Percentiles rank a stretch among this genome's conserved stretches.
Evolutionary conservation across 306 rosid species (phyloP).

Genomic region (Hippophae gyantsensis): DNA sequence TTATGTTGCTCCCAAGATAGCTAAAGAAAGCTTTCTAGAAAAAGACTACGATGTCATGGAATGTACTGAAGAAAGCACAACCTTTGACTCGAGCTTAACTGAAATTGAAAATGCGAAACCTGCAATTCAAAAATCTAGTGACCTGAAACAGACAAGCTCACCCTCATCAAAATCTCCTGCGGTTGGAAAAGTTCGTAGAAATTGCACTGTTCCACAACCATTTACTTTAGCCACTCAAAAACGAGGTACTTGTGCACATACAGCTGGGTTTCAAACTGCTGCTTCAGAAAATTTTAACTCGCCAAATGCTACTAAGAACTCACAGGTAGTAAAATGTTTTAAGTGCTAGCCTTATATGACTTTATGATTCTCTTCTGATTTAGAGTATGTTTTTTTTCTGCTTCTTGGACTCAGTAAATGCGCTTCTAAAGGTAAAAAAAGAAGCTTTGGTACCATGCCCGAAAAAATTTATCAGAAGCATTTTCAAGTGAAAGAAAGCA

Average conservation of each 20-base stretch:
- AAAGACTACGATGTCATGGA: conserved; percentile 59
- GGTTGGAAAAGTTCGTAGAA: conserved; percentile 30
- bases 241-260: conserved; percentile 24
- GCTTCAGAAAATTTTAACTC: conserved; percentile 34
- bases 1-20: conserved; percentile 52
- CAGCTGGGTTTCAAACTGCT: conserved; percentile 35
- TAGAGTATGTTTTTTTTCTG: neutral
- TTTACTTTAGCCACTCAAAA: conserved; percentile 42
- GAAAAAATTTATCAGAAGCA: no score
- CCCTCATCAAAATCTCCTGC: conserved; percentile 34
- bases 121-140: conserved; percentile 31
- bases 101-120: conserved; percentile 43
- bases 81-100: conserved; percentile 26
- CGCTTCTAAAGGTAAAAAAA: no score
- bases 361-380: conserved; percentile 1
- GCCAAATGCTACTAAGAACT: conserved; percentile 44
- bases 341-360: conserved; percentile 5
- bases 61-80: conserved; percentile 36
- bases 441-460: no score
- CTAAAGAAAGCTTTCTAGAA: conserved; percentile 43
- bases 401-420: neutral
- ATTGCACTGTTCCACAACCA: conserved; percentile 43
- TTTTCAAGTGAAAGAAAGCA: no score
- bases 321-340: conserved; percentile 27
- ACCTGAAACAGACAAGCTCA: conserved; percentile 30